These are phyloP conservation scores for Chlorella sp. DNA, from an alignment of 139 green algal genomes.

Conservation along the genomic window DNA sequence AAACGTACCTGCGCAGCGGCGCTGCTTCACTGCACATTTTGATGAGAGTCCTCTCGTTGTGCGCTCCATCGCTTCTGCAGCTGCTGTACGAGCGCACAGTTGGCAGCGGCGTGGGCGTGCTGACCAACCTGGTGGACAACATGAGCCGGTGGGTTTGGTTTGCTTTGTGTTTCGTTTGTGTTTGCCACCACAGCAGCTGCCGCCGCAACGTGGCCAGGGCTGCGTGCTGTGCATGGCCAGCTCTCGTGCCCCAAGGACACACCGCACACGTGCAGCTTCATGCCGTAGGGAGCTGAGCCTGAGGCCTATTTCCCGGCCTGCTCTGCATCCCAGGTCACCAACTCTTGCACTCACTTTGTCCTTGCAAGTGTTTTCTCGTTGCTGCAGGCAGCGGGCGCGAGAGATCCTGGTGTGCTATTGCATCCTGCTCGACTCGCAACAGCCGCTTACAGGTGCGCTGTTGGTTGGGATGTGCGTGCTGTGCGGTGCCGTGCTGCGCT, in stretches of 20 bases:
- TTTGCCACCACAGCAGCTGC: background rate
- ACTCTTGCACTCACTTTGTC: background rate
- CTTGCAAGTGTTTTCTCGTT: background rate
- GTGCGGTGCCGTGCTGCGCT: background rate
- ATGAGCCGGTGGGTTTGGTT: conserved; percentile 14
- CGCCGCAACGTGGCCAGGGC: background rate
- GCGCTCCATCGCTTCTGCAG: background rate
- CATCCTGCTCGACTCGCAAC: conserved; percentile 28
- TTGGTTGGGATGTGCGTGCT: too few species aligned
- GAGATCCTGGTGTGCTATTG: conserved; percentile 50
- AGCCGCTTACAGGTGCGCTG: conserved; percentile 11
- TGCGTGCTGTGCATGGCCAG: background rate
- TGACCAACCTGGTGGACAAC: conserved; percentile 35
- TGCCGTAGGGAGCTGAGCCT: too few species aligned
- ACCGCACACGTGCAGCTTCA: background rate
- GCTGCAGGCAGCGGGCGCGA: conserved; percentile 30
- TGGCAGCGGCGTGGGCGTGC: conserved; percentile 29
- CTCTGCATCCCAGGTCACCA: too few species aligned
- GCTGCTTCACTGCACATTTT: too few species aligned
- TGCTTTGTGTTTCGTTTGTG: background rate
- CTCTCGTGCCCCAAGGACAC: background rate
- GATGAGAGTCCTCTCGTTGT: too few species aligned
- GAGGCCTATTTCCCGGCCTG: too few species aligned
- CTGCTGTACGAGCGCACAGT: conserved; percentile 43
- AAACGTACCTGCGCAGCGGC: too few species aligned